Conservation (phyloP, 208 protist genomes). For the Leishmania tarentolae region DNA sequence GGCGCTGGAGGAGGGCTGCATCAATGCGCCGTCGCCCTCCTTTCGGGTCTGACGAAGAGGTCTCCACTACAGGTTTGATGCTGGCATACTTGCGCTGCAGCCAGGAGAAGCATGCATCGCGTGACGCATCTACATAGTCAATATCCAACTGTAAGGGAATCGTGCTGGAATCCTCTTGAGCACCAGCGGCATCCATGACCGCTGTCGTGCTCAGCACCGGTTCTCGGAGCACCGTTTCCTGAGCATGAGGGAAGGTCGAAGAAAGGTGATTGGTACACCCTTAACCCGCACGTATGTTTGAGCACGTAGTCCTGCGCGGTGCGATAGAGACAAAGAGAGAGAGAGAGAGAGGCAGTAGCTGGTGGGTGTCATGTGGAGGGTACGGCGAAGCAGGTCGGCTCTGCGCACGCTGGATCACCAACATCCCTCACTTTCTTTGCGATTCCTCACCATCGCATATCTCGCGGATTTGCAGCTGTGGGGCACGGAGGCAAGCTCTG, state of each 20-base stretch:
- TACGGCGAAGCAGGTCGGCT: background rate
- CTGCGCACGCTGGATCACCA: background rate
- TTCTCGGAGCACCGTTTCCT: background rate
- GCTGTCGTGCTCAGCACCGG: background rate
- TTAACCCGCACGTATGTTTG: background rate
- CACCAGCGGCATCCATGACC: background rate
- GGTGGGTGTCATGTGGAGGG: background rate
- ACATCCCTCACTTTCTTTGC: background rate
- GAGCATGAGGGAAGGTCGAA: background rate
- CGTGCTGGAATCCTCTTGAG: background rate
- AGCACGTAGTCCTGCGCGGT: background rate
- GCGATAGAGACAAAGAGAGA: background rate
- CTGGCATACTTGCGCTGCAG: constrained; percentile 31
- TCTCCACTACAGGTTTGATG: constrained; percentile 2
- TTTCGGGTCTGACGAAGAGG: background rate
- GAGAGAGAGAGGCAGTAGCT: background rate
- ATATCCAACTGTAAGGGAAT: constrained; percentile 22
- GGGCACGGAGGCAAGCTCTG: background rate
- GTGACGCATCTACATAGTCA: constrained; percentile 21
- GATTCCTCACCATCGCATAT: background rate
- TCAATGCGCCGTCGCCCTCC: constrained; percentile 15
- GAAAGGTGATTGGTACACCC: background rate
- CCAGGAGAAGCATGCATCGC: constrained; percentile 60
- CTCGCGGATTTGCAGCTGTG: background rate
- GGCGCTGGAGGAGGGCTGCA: constrained; percentile 6